Evolutionary conservation across 2,329 filamentous ascomycete genomes (phyloP).

Genomic region (Orbilia quercus): DNA sequence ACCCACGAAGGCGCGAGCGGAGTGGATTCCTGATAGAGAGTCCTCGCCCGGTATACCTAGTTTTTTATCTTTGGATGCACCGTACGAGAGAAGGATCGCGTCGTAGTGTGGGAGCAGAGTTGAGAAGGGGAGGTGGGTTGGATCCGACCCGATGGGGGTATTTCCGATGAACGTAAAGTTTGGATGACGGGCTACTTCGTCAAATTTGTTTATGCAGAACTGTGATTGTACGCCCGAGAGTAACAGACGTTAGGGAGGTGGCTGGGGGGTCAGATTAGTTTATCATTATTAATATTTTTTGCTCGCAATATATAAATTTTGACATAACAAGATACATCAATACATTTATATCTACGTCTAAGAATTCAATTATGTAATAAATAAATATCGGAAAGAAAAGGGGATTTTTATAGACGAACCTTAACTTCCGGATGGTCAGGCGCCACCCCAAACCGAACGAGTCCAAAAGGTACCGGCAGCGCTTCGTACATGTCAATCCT

Average conservation of each 20-base stretch:
- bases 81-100: constrained; percentile 91
- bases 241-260: background rate
- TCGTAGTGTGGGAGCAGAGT: constrained; percentile 85
- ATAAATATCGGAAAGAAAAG: background rate
- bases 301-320: no score
- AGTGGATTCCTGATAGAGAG: constrained; percentile 78
- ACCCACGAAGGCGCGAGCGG: constrained; percentile 90
- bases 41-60: constrained; percentile 84
- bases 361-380: no score
- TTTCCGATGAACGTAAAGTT: constrained; percentile 94
- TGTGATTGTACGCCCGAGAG: constrained; percentile 62
- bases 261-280: constrained; percentile 43
- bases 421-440: constrained; percentile 99
- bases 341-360: no score
- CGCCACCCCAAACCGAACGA: constrained; percentile 95
- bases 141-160: constrained; percentile 75
- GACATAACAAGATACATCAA: no score
- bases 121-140: constrained; percentile 71
- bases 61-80: constrained; percentile 82
- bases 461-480: constrained; percentile 88
- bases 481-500: constrained; percentile 96
- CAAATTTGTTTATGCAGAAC: constrained; percentile 96
- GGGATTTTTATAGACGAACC: constrained; percentile 66
- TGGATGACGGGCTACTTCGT: constrained; percentile 82
- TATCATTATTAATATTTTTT: constrained; percentile 35